These are phyloP conservation scores for Fusarium begoniae DNA, from an alignment of 2,329 filamentous ascomycete genomes.

Conservation along the genomic window DNA sequence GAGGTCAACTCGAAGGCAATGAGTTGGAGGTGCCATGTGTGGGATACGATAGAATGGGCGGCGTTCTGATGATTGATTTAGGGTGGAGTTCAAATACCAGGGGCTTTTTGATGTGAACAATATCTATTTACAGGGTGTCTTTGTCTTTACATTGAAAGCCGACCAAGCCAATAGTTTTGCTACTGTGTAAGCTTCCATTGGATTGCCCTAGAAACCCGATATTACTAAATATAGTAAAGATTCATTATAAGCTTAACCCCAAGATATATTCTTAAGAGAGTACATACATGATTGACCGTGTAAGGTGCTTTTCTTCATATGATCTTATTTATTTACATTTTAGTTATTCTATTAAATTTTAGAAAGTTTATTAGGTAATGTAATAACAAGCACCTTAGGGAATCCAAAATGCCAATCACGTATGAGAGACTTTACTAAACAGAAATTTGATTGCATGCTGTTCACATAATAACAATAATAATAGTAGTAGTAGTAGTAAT, in stretches of 20 bases:
- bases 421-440: not conserved
- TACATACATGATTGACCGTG: not conserved
- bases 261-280: not conserved
- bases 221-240: not conserved
- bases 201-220: slow-evolving; percentile 8
- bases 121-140: not conserved
- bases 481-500: not conserved
- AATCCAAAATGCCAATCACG: not conserved
- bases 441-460: not conserved
- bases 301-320: not conserved
- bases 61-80: slow-evolving; percentile 4
- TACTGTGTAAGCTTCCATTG: not conserved
- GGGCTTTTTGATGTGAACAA: not conserved
- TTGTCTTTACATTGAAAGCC: not conserved
- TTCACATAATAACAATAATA: not conserved
- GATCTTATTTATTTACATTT: not conserved
- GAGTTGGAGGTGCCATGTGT: not conserved
- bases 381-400: not conserved
- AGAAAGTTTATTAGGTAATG: not conserved
- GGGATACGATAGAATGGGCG: not conserved
- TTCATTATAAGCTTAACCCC: not conserved
- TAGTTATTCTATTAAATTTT: not conserved
- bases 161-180: not conserved
- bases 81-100: slow-evolving; percentile 31
- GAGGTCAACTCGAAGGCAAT: slow-evolving; percentile 39